A percentile compares a stretch with the other conserved stretches of the same genome.
These are phyloP conservation scores for Gynandropsis gynandra DNA, from an alignment of 345 rosid genomes.

Conservation along the genomic window DNA sequence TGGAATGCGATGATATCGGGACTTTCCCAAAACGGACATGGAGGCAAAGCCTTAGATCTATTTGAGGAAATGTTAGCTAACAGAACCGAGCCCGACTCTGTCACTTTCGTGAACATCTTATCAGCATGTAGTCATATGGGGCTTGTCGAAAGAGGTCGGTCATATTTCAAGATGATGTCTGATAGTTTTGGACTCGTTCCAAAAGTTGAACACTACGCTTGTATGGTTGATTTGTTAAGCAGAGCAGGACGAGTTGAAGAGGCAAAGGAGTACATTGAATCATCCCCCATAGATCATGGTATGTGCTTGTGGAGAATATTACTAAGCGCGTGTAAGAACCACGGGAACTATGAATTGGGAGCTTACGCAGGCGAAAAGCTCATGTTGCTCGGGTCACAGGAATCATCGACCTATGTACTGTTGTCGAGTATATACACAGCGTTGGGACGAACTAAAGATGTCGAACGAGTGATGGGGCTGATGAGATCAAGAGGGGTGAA, in stretches of 20 bases:
- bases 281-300: conserved; percentile 49
- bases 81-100: conserved; percentile 48
- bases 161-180: conserved; percentile 51
- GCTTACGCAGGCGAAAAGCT: conserved; percentile 71
- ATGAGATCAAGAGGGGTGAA: conserved; percentile 49
- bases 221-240: conserved; percentile 76
- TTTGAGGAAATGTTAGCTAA: conserved; percentile 50
- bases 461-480: conserved; percentile 45
- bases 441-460: conserved; percentile 45
- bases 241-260: conserved; percentile 64
- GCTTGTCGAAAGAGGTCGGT: conserved; percentile 54
- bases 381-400: conserved; percentile 57
- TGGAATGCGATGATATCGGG: conserved; percentile 62
- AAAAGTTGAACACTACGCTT: conserved; percentile 64
- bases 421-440: conserved; percentile 46
- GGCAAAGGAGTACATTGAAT: conserved; percentile 70
- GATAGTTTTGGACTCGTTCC: conserved; percentile 38
- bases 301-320: conserved; percentile 60
- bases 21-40: conserved; percentile 41
- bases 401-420: conserved; percentile 60
- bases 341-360: conserved; percentile 52
- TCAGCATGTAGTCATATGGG: conserved; percentile 78
- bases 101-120: conserved; percentile 57
- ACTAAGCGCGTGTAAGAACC: conserved; percentile 57
- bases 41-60: conserved; percentile 39